A percentile compares a stretch with the other conserved stretches of the same genome.
These are phyloP conservation scores for Tylopilus sp. DNA, from an alignment of 768 basidiomycete genomes.

Conservation along the genomic window DNA sequence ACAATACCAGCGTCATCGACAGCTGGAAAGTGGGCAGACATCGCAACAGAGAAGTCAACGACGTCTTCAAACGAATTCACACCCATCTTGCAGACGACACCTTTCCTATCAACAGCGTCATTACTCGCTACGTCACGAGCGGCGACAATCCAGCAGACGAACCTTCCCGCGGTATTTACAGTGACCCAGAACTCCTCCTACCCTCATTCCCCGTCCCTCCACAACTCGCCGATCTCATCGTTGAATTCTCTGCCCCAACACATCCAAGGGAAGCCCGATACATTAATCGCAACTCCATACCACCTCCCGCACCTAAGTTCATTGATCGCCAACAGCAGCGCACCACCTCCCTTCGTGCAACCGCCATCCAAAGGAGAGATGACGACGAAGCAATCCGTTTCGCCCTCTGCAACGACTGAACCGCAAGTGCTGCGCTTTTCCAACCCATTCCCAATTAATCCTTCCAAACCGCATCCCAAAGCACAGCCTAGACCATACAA, in stretches of 20 bases:
- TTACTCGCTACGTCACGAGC: background rate
- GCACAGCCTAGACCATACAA: too few species aligned
- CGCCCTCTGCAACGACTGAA: too few species aligned
- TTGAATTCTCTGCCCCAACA: background rate
- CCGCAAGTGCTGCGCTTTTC: too few species aligned
- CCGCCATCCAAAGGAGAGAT: too few species aligned
- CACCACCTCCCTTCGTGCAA: too few species aligned
- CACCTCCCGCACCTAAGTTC: too few species aligned
- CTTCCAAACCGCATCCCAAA: too few species aligned
- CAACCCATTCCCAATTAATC: too few species aligned
- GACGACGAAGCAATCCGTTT: too few species aligned
- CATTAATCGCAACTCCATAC: too few species aligned
- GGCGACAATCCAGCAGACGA: background rate
- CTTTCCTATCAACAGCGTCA: background rate
- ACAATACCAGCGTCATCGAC: slow-evolving; percentile 20
- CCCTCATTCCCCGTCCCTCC: background rate
- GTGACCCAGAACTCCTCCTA: background rate
- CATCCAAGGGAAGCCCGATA: too few species aligned
- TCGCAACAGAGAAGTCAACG: slow-evolving; percentile 11
- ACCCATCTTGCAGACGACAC: background rate
- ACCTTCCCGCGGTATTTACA: background rate
- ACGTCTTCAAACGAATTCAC: slow-evolving; percentile 12
- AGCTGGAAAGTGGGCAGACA: slow-evolving; percentile 8
- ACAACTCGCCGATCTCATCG: background rate
- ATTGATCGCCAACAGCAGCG: too few species aligned